Conservation (phyloP, 139 green algal species). For the Closterium sp. region DNA sequence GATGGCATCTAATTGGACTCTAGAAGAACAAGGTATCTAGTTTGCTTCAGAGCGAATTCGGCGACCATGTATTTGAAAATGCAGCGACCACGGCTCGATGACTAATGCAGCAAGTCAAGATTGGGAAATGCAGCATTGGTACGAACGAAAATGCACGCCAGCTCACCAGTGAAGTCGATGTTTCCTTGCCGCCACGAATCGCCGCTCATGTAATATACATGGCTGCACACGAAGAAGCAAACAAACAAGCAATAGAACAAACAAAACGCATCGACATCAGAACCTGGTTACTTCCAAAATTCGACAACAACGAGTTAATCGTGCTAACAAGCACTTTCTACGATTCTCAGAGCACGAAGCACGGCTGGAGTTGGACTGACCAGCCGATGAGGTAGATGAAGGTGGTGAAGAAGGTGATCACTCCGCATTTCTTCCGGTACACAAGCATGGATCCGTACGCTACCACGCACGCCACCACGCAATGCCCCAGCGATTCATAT, state of each 20-base stretch:
- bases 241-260: no score
- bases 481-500: background rate
- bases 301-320: background rate
- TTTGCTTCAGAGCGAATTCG: no score
- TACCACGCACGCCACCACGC: constrained; percentile 15
- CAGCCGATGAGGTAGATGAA: constrained; percentile 35
- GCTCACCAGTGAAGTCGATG: constrained; percentile 13
- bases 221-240: constrained; percentile 1
- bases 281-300: background rate
- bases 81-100: background rate
- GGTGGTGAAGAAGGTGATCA: constrained; percentile 18
- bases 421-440: constrained; percentile 4
- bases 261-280: no score
- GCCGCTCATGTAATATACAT: constrained; percentile 39
- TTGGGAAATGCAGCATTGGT: no score
- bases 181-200: constrained; percentile 38
- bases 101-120: background rate
- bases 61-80: no score
- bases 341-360: no score
- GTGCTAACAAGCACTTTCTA: no score
- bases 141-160: no score
- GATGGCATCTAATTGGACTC: no score
- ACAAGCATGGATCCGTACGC: constrained; percentile 25
- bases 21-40: no score
- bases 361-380: background rate